Evolutionary conservation across 108 stramenopile genomes (phyloP).

Genomic region (Pseudonitzschia multiseries): DNA sequence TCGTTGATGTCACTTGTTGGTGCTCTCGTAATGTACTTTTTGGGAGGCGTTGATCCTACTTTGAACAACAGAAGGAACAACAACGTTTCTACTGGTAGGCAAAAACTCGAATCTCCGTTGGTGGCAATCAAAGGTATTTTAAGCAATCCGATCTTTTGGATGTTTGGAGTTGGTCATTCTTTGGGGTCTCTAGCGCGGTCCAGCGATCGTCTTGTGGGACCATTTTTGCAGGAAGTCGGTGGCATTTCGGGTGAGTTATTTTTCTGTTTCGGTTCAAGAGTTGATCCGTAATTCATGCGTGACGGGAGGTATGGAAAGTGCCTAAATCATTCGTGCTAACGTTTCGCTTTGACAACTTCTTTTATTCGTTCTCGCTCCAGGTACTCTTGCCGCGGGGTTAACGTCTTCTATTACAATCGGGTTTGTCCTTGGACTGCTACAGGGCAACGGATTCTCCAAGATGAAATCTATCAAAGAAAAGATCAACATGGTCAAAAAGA

Average conservation of each 20-base stretch:
- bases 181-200: constrained; percentile 28
- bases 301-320: background rate
- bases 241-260: constrained; percentile 33
- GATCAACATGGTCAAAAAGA: constrained; percentile 24
- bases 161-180: constrained; percentile 44
- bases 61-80: background rate
- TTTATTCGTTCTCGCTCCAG: background rate
- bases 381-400: constrained; percentile 33
- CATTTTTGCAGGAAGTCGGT: constrained; percentile 41
- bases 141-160: constrained; percentile 42
- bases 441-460: constrained; percentile 28
- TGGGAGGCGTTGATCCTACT: background rate
- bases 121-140: constrained; percentile 24
- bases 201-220: constrained; percentile 45
- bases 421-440: constrained; percentile 39
- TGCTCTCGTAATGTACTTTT: constrained; percentile 15
- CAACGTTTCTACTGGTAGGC: background rate
- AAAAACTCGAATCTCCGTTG: constrained; percentile 11
- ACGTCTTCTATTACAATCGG: constrained; percentile 47
- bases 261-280: background rate
- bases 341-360: background rate
- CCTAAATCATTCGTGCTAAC: no score
- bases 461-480: constrained; percentile 21
- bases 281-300: no score
- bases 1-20: constrained; percentile 26